Evolutionary conservation across 1,284 basidiomycete genomes (phyloP), one percentile per base, ranked within the genome.

Genomic region (Puccinia sorghi): DNA sequence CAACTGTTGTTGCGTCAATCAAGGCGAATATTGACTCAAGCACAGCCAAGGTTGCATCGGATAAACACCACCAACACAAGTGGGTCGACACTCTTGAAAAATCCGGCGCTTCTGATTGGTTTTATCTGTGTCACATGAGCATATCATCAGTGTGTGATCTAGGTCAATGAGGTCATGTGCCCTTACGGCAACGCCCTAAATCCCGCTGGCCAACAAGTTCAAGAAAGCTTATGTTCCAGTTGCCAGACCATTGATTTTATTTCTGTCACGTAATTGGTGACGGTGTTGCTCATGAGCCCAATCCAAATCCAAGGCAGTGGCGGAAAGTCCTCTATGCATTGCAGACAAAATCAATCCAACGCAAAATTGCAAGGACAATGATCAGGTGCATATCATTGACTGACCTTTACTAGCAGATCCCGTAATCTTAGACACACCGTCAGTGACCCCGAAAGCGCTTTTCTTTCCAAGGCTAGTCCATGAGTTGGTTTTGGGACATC

Each of bases 381-480:
- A 80, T 41, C 48, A 64, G 22, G 43, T 63, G 17, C 22, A 50
- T 11, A 3, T n/a, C 7, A 48, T 67, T 5, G 8, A 74, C 82
- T 32, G 79, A 92, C 93, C 97, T 88, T 99, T 99, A 57, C 96
- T 94, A 81, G 99, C 90, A 84, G 93, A 96, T 80, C 94, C 93
- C 0, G 97, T 99, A 82, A 99, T 91, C 86, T 98, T 99, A 32
- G 95, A 96, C 84, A 99, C 88, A 84, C 93, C 96, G 84, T 99
- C 95, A 50, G 93, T 92, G 72, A 99, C 86, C 46, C 97, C 97
- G 83, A 98, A 99, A 13, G 98, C 93, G 0, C 96, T 98, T 87
- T 99, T 99, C 87, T 97, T 98, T 74, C 97, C 93, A 83, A 99
- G 96, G 84, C 94, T 97, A 11, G 97, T 95, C 0, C 84, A 93